These are phyloP conservation scores for Psilocybe cubensis DNA, from an alignment of 768 basidiomycete species.

Conservation along the genomic window DNA sequence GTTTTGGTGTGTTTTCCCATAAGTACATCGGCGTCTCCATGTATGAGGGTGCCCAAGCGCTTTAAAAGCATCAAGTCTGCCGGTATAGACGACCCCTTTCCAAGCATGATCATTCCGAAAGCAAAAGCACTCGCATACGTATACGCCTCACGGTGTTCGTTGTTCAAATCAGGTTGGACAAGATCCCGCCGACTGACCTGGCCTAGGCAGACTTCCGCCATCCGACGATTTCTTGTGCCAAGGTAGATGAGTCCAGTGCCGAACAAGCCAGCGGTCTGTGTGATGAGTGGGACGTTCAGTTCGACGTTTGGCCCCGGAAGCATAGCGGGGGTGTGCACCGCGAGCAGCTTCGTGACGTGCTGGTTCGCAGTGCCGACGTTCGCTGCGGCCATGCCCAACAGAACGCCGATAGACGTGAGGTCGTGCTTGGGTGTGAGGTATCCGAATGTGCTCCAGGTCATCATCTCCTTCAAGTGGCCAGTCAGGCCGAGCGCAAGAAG, in stretches of 20 bases:
- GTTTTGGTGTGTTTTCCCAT: constrained; percentile 37
- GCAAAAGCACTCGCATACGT: constrained; percentile 86
- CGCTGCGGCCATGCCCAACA: constrained; percentile 92
- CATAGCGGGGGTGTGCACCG: constrained; percentile 92
- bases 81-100: constrained; percentile 76
- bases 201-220: constrained; percentile 90
- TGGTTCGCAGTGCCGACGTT: constrained; percentile 84
- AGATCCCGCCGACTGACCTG: constrained; percentile 84
- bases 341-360: constrained; percentile 88
- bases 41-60: constrained; percentile 74
- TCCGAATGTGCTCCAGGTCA: constrained; percentile 94
- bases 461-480: constrained; percentile 87
- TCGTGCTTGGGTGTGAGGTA: constrained; percentile 98
- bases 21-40: constrained; percentile 62
- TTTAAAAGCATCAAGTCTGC: constrained; percentile 75
- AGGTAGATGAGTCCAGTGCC: constrained; percentile 91
- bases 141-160: constrained; percentile 91
- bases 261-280: constrained; percentile 86
- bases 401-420: constrained; percentile 89
- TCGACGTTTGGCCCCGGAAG: constrained; percentile 87
- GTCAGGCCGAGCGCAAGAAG: constrained; percentile 90
- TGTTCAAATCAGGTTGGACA: constrained; percentile 80
- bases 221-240: constrained; percentile 83
- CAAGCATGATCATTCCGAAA: constrained; percentile 97
- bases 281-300: constrained; percentile 87